Percentiles rank a stretch among this genome's conserved stretches.
Evolutionary conservation across 2,329 filamentous ascomycete genomes (phyloP).

Genomic region (Myriosclerotinia curreyana): DNA sequence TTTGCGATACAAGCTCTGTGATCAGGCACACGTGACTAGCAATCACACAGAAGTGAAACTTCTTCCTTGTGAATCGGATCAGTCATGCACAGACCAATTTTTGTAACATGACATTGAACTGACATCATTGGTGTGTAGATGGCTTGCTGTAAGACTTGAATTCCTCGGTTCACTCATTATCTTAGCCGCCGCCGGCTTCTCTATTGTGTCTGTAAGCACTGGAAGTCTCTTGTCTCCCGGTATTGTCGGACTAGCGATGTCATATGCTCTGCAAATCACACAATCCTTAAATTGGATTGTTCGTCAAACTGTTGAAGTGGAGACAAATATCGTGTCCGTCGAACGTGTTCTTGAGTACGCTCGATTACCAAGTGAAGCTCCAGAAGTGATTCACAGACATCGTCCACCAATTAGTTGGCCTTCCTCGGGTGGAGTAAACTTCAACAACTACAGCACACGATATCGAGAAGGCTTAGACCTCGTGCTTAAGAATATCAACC

Average conservation of each 20-base stretch:
- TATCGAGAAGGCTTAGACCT: conserved; percentile 88
- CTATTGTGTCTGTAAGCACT: conserved; percentile 74
- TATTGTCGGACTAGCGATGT: conserved; percentile 89
- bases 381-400: conserved; percentile 85
- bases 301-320: conserved; percentile 97
- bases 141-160: conserved; percentile 91
- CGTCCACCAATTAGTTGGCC: conserved; percentile 91
- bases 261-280: conserved; percentile 94
- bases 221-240: conserved; percentile 65
- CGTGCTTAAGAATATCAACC: conserved; percentile 86
- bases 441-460: conserved; percentile 90
- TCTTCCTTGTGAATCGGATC: neutral
- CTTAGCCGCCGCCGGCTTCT: conserved; percentile 75
- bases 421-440: conserved; percentile 79
- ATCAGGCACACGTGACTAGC: neutral
- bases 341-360: conserved; percentile 97
- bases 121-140: conserved; percentile 51
- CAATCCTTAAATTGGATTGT: conserved; percentile 99
- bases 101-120: conserved; percentile 2
- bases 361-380: conserved; percentile 84
- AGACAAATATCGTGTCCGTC: conserved; percentile 99
- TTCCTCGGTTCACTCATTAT: conserved; percentile 96
- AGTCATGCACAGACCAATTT: conserved; percentile 13
- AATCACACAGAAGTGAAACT: conserved; percentile 4
- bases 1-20: neutral